These are phyloP conservation scores for Globisporangium canariense DNA, from an alignment of 352 stramenopile species.

Conservation along the genomic window DNA sequence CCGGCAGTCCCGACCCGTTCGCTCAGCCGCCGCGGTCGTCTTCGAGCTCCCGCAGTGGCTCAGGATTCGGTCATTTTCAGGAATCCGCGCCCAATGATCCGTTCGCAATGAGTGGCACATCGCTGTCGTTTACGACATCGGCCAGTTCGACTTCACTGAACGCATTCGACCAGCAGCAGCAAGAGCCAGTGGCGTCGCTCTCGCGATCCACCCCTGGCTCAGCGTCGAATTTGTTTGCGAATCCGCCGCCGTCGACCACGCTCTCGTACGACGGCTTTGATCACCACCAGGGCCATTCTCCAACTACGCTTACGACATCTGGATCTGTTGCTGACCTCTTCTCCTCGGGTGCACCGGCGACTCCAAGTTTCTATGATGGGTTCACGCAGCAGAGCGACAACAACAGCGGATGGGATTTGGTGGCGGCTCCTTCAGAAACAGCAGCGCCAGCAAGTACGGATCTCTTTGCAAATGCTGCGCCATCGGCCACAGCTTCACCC, in stretches of 20 bases:
- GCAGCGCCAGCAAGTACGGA: not conserved
- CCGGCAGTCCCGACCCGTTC: slow-evolving; percentile 8
- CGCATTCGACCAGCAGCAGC: slow-evolving; percentile 10
- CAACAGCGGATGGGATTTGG: not conserved
- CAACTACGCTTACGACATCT: not conserved
- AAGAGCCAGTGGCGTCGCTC: slow-evolving; percentile 6
- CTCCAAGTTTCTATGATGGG: slow-evolving; percentile 6
- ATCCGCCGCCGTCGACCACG: not conserved
- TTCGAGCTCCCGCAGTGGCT: slow-evolving; percentile 3
- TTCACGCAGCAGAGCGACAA: slow-evolving; percentile 3
- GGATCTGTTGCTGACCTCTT: slow-evolving; percentile 11
- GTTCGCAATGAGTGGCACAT: slow-evolving; percentile 11
- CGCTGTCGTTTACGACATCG: slow-evolving; percentile 7
- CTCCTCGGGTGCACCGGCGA: not conserved
- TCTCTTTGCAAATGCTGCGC: slow-evolving; percentile 7
- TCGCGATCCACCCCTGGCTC: slow-evolving; percentile 7
- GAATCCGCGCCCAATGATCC: slow-evolving; percentile 14
- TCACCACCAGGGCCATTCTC: not conserved
- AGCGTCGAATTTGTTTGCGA: slow-evolving; percentile 11
- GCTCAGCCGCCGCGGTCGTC: slow-evolving; percentile 11
- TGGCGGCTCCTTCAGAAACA: not conserved
- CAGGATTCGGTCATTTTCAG: slow-evolving; percentile 1
- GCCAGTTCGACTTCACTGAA: slow-evolving; percentile 5
- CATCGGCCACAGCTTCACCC: not conserved
- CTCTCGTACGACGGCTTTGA: slow-evolving; percentile 12